Evolutionary conservation across 345 rosid species (phyloP).

Genomic region (Anacardium occidentale): DNA sequence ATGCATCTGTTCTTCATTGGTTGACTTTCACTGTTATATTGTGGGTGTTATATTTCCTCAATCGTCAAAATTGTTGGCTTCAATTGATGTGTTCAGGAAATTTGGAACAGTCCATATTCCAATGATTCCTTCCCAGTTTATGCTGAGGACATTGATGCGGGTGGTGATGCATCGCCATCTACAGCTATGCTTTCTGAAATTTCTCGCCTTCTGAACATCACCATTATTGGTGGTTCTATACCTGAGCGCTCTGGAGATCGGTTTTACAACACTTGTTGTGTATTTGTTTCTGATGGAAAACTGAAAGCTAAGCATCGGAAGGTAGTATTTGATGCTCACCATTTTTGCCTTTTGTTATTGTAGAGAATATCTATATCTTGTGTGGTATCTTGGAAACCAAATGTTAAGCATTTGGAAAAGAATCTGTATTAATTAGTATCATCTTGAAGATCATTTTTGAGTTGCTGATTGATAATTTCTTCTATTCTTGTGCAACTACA

Average conservation of each 20-base stretch:
- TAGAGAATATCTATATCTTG: neutral
- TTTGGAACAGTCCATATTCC: slow-evolving; percentile 89
- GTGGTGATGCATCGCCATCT: slow-evolving; percentile 69
- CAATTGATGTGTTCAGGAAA: slow-evolving; percentile 51
- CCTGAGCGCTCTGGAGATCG: slow-evolving; percentile 68
- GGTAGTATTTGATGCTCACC: slow-evolving; percentile 35
- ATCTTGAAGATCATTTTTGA: slow-evolving; percentile 8
- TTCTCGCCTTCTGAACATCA: slow-evolving; percentile 58
- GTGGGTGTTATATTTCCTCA: too few species aligned
- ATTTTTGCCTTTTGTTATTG: neutral
- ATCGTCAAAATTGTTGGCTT: neutral
- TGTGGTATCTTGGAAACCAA: neutral
- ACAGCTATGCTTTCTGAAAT: slow-evolving; percentile 81
- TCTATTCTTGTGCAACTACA: slow-evolving; percentile 32
- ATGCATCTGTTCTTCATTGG: neutral
- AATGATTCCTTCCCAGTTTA: slow-evolving; percentile 85
- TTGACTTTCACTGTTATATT: neutral
- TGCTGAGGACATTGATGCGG: slow-evolving; percentile 84
- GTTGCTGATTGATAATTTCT: slow-evolving; percentile 18
- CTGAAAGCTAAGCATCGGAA: slow-evolving; percentile 87
- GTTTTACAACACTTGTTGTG: slow-evolving; percentile 82
- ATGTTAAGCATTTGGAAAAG: neutral
- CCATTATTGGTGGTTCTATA: slow-evolving; percentile 87
- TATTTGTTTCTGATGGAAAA: slow-evolving; percentile 69
- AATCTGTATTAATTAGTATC: neutral